A percentile compares a stretch with the other conserved stretches of the same genome.
Conservation (phyloP, 805 yeast species). For the Komagataella pastoris region DNA sequence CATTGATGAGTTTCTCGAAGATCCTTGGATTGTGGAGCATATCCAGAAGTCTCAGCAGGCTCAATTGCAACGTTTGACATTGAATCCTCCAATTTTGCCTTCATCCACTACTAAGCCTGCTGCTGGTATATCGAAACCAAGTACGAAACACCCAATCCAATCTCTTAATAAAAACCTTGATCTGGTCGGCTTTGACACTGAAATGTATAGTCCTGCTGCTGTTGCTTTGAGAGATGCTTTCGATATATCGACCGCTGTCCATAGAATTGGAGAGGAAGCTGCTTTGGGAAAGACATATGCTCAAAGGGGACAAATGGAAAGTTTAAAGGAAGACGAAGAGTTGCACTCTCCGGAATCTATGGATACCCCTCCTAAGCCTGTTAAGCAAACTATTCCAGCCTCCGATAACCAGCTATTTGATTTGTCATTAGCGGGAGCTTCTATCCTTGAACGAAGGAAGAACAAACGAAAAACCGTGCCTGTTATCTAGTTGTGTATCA, state of each 20-base stretch:
- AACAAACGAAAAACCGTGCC: slow-evolving; percentile 7
- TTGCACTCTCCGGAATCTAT: not conserved
- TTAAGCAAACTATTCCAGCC: not conserved
- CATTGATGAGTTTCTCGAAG: slow-evolving; percentile 55
- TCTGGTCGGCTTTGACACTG: slow-evolving; percentile 3
- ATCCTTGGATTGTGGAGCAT: slow-evolving; percentile 55
- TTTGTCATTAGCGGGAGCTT: slow-evolving; percentile 36
- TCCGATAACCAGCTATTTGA: slow-evolving; percentile 19
- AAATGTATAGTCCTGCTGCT: slow-evolving; percentile 41
- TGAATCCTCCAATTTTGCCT: not conserved
- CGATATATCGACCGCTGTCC: slow-evolving; percentile 49
- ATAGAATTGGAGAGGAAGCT: slow-evolving; percentile 41
- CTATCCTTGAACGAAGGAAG: slow-evolving; percentile 33
- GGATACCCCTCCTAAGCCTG: not conserved
- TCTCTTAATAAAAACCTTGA: not conserved
- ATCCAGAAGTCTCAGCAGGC: slow-evolving; percentile 3
- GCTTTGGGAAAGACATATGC: slow-evolving; percentile 6
- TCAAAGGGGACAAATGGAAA: not conserved
- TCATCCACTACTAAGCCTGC: not conserved
- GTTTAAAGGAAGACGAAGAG: slow-evolving; percentile 1
- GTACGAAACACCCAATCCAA: not conserved
- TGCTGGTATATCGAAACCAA: not conserved
- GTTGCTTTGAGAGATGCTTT: slow-evolving; percentile 47
- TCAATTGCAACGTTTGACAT: not conserved
- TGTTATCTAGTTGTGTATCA: not conserved